Evolutionary conservation across 176 grass and related monocot species (phyloP), one percentile per base, ranked within the genome.

Genomic region (Eremochloa ophiuroides): DNA sequence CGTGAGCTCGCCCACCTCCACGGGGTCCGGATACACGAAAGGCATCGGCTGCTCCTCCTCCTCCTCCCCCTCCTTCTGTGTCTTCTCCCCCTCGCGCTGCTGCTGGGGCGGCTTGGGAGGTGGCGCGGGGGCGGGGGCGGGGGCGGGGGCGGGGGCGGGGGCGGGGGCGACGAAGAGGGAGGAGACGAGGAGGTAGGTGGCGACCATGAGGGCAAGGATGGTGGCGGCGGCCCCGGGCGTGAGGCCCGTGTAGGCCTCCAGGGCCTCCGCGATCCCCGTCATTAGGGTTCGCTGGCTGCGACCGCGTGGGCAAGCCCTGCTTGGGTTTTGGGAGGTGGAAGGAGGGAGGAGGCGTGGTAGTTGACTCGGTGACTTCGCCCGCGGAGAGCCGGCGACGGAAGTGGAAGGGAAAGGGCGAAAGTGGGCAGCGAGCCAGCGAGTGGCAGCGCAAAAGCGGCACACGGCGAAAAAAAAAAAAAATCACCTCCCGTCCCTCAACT

Each of bases 161-260:
- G 53, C 9, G 17, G 90, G 90, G 62, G 87, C 65, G 39, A 98
- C 87, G 80, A 98, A 93, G 81, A 89, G 82, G 61, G 85, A 82
- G 38, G 88, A 93, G 76, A 93, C 92, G 79, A 95, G 72, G 83
- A 83, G 89, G 82, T 93, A 98, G 62, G 87, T 90, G 37, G 88
- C 88, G 72, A 95, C 73, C 92, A 93, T 90, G 78, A 98, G 88
- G 29, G 88, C 83, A 5, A 93, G 78, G 80, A 98, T 91, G 64
- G 95, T 95, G 93, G 87, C 61, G 82, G 90, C 91, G 27, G 88
- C 92, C 16, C 84, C 90, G 6, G 85, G 90, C n/a, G 92, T 93
- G 66, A 98, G 90, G 74, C 93, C 93, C 56, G 90, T 95, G 86
- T 95, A 95, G 31, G 86, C 63, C 78, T 89, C 35, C 79, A 95